Conservation (phyloP, 2,329 filamentous ascomycete species). For the Hansfordia pulvinata region DNA sequence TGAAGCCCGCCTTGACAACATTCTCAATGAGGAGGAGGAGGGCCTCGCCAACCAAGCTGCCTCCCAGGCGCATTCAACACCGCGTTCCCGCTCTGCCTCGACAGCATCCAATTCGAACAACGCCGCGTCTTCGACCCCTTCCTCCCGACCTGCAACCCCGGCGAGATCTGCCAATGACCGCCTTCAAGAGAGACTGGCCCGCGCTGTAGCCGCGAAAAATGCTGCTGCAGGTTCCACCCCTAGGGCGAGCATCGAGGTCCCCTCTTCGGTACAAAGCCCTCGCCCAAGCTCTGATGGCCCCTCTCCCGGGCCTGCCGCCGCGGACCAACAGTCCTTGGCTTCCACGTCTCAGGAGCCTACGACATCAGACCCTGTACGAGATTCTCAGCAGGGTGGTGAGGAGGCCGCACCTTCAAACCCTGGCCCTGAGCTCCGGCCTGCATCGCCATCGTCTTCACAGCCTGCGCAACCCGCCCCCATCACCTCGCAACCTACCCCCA, state of each 20-base stretch:
- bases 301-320: constrained; percentile 6
- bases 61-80: constrained; percentile 23
- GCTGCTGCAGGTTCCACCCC: constrained; percentile 33
- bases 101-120: constrained; percentile 13
- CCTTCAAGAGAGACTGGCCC: constrained; percentile 78
- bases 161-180: constrained; percentile 65
- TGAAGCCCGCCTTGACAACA: constrained; percentile 83
- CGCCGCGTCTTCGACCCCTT: constrained; percentile 6
- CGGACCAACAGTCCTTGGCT: constrained; percentile 5
- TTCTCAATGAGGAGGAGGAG: constrained; percentile 64
- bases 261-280: constrained; percentile 22
- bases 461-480: neutral
- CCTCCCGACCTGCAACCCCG: constrained; percentile 19
- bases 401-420: neutral
- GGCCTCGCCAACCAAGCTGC: constrained; percentile 29
- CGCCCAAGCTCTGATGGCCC: constrained; percentile 25
- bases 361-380: too few relatives aligned
- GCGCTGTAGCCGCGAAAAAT: constrained; percentile 66
- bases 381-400: too few relatives aligned
- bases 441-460: neutral
- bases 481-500: neutral
- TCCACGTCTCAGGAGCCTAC: too few relatives aligned
- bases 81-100: constrained; percentile 18
- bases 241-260: constrained; percentile 9
- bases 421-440: too few relatives aligned